phyloP scores from a whole-genome alignment of 1,284 basidiomycete species.

The Vanrija pseudolonga region DNA sequence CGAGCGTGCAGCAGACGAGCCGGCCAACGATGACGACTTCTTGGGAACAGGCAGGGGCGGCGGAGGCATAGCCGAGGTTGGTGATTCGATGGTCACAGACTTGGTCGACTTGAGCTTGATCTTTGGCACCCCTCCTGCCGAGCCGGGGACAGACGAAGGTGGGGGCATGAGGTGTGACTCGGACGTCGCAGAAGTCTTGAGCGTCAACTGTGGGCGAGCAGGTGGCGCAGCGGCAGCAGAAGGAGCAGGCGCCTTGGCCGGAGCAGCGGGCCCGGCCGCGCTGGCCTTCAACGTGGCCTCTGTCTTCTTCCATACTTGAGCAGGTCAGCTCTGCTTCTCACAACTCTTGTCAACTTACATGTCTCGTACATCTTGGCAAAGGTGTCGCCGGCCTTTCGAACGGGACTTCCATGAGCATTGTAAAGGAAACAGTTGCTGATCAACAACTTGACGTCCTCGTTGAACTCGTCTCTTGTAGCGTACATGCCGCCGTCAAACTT shows the following conservation, averaged over 20 bases:
- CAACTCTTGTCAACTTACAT: slow-evolving; percentile 54
- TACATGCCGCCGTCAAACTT: slow-evolving; percentile 83
- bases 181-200: background rate
- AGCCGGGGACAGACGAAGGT: slow-evolving; percentile 6
- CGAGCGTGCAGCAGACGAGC: background rate
- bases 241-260: slow-evolving; percentile 8
- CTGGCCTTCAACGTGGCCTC: slow-evolving; percentile 32
- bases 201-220: background rate
- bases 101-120: slow-evolving; percentile 38
- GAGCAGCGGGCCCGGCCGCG: background rate
- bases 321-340: slow-evolving; percentile 1
- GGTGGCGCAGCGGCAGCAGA: slow-evolving; percentile 1
- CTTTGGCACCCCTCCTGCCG: slow-evolving; percentile 10
- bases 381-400: slow-evolving; percentile 69
- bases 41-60: slow-evolving; percentile 32
- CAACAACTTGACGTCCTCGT: slow-evolving; percentile 83
- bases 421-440: slow-evolving; percentile 83
- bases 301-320: slow-evolving; percentile 35
- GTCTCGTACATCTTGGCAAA: slow-evolving; percentile 82
- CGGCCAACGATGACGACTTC: background rate
- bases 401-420: slow-evolving; percentile 69
- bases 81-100: slow-evolving; percentile 23
- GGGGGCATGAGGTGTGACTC: slow-evolving; percentile 15
- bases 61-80: slow-evolving; percentile 33
- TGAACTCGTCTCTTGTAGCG: slow-evolving; percentile 75